phyloP scores from a whole-genome alignment of 805 yeast genomes.

The Allodekkera sacchari region DNA sequence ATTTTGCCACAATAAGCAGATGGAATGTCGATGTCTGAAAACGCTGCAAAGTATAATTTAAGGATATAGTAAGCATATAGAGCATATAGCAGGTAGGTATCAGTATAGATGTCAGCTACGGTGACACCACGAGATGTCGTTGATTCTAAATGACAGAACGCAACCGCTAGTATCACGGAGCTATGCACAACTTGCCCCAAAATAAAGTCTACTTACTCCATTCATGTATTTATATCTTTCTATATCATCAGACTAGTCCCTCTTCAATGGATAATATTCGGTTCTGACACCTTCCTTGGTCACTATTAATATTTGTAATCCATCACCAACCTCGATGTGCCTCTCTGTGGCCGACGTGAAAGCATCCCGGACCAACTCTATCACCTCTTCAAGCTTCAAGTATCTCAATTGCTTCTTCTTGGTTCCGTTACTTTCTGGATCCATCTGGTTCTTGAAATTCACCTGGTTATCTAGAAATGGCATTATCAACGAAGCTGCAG shows the following conservation, averaged over 20 bases:
- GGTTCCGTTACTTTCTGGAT: conserved; percentile 66
- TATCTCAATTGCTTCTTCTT: conserved; percentile 53
- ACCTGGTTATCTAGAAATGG: conserved; percentile 98
- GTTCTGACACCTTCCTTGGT: conserved; percentile 88
- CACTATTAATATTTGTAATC: conserved; percentile 80
- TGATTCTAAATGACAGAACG: no score
- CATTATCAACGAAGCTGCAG: conserved; percentile 93
- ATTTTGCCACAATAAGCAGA: conserved; percentile 36
- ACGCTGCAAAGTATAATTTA: no score
- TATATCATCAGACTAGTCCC: conserved; percentile 58
- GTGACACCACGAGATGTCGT: no score
- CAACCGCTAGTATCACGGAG: no score
- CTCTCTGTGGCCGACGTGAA: conserved; percentile 96
- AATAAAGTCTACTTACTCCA: no score
- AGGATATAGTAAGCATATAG: no score
- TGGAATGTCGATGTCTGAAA: not conserved
- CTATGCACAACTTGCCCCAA: no score
- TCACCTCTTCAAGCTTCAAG: conserved; percentile 74
- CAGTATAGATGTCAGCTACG: no score
- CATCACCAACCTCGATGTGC: conserved; percentile 98
- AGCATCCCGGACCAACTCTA: conserved; percentile 85
- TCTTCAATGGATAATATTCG: conserved; percentile 79
- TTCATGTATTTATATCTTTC: no score
- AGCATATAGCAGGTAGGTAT: no score
- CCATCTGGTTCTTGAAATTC: conserved; percentile 86